These are phyloP conservation scores for Cordyceps fumosorosea DNA, from an alignment of 2,329 filamentous ascomycete species.

Conservation along the genomic window DNA sequence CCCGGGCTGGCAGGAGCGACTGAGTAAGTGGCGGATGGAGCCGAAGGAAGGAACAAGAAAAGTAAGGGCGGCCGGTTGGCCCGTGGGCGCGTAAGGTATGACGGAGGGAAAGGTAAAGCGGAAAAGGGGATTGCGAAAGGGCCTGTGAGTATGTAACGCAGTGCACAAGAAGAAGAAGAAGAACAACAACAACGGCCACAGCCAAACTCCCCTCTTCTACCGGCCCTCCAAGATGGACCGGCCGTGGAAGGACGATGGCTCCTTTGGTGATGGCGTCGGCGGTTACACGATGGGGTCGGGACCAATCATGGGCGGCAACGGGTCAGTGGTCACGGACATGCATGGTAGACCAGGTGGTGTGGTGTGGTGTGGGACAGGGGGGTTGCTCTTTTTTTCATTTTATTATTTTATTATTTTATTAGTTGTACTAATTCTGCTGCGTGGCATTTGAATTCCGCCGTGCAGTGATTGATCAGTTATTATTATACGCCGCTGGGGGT, in stretches of 20 bases:
- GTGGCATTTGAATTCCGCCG: not conserved
- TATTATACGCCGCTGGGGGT: too few relatives aligned
- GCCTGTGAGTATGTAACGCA: too few relatives aligned
- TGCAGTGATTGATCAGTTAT: too few relatives aligned
- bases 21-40: not conserved
- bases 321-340: not conserved
- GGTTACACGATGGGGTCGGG: slow-evolving; percentile 11
- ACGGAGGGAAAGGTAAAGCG: not conserved
- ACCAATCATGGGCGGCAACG: slow-evolving; percentile 2
- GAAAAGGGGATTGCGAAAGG: too few relatives aligned
- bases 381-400: not conserved
- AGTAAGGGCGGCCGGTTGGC: too few relatives aligned
- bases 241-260: not conserved
- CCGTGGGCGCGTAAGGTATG: not conserved
- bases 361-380: not conserved
- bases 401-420: not conserved
- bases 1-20: too few relatives aligned
- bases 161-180: not conserved
- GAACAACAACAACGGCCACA: too few relatives aligned
- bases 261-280: slow-evolving; percentile 6
- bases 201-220: not conserved
- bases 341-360: not conserved
- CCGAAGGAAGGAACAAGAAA: not conserved
- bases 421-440: not conserved
- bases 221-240: too few relatives aligned